These are phyloP conservation scores for Chimonanthus praecox DNA, from an alignment of 164 flowering plant genomes.

Conservation along the genomic window DNA sequence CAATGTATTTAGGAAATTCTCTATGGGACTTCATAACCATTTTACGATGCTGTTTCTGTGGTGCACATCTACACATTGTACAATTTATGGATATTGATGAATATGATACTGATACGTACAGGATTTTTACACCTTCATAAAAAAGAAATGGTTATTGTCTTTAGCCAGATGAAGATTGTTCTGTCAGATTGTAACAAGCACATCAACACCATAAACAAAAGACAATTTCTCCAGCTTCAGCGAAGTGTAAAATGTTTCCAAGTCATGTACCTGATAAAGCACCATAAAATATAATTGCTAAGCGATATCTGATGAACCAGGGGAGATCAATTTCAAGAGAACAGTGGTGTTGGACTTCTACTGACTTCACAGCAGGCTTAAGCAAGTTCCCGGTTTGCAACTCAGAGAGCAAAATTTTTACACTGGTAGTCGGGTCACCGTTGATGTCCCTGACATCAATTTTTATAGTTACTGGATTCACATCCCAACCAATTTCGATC, in stretches of 20 bases:
- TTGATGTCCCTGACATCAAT: conserved; percentile 50
- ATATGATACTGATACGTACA: not conserved
- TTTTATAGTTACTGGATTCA: conserved; percentile 45
- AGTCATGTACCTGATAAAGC: conserved; percentile 32
- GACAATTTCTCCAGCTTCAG: not conserved
- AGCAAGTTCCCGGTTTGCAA: conserved; percentile 23
- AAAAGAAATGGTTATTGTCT: not conserved
- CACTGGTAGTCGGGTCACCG: conserved; percentile 39
- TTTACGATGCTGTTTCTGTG: not conserved
- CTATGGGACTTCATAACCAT: not conserved
- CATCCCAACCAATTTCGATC: conserved; percentile 62
- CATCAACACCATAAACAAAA: not conserved
- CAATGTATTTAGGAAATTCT: not conserved
- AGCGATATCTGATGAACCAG: conserved; percentile 50
- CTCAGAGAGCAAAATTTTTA: conserved; percentile 36
- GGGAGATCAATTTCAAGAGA: conserved; percentile 55
- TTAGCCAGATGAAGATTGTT: not conserved
- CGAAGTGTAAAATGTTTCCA: not conserved
- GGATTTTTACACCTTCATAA: not conserved
- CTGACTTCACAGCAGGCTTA: conserved; percentile 7
- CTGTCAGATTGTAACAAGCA: too few species aligned
- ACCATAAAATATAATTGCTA: conserved; percentile 43
- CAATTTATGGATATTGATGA: not conserved
- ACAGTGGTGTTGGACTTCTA: conserved; percentile 34
- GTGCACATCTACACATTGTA: not conserved